A percentile compares a stretch with the other conserved stretches of the same genome.
Evolutionary conservation across 2,329 filamentous ascomycete genomes (phyloP).

Genomic region (Corinectria fuckeliana): DNA sequence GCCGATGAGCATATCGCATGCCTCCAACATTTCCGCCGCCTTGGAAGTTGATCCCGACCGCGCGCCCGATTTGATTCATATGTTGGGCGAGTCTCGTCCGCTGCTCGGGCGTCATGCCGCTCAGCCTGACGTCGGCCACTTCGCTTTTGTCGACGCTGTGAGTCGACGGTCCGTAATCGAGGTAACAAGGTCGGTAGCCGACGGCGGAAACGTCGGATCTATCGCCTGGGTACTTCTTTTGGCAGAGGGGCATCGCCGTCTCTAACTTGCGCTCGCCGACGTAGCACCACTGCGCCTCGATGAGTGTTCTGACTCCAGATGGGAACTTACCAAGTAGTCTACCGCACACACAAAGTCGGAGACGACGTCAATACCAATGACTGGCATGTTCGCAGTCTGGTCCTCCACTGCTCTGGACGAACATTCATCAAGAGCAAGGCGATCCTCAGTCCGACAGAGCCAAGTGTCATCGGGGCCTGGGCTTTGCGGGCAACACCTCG

Average conservation of each 20-base stretch:
- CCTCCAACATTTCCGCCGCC: conserved; percentile 42
- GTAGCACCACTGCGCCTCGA: conserved; percentile 45
- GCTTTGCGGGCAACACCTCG: no score
- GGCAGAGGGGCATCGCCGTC: conserved; percentile 45
- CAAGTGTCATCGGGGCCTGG: no score
- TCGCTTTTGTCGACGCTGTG: conserved; percentile 34
- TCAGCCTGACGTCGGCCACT: conserved; percentile 32
- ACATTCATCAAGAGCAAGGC: no score
- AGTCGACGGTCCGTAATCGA: conserved; percentile 38
- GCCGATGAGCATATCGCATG: conserved; percentile 44
- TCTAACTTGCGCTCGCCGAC: conserved; percentile 48
- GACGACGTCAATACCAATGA: conserved; percentile 36
- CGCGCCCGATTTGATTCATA: conserved; percentile 38
- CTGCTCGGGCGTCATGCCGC: conserved; percentile 34
- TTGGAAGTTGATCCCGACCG: conserved; percentile 44
- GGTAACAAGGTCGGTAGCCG: conserved; percentile 47
- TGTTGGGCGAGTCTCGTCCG: conserved; percentile 37
- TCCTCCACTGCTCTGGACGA: no score
- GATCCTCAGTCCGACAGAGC: no score
- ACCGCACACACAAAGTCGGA: conserved; percentile 43
- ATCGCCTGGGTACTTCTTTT: conserved; percentile 48
- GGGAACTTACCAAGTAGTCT: conserved; percentile 15
- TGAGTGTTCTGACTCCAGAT: neutral
- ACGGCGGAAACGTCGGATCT: conserved; percentile 44
- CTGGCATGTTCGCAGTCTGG: neutral